Conservation (phyloP, 495 filamentous ascomycete species). For the Penicillium bovifimosum region DNA sequence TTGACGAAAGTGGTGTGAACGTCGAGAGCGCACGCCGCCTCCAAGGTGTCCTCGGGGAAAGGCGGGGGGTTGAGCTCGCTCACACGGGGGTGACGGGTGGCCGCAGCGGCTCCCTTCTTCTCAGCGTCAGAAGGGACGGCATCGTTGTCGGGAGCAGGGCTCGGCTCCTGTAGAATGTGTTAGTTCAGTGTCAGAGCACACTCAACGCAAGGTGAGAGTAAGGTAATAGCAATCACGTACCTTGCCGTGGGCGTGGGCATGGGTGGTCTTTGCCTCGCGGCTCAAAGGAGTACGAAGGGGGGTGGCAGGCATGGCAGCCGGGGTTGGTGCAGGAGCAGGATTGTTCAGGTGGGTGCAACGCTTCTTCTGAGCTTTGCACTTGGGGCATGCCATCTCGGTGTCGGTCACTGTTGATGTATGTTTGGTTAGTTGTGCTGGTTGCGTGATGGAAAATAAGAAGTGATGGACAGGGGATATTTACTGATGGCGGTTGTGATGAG, state of each 20-base stretch:
- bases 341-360: conserved; percentile 11
- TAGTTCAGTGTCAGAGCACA: not conserved
- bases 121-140: not conserved
- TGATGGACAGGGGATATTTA: not conserved
- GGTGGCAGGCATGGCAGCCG: not conserved
- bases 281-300: not conserved
- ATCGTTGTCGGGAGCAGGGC: not conserved
- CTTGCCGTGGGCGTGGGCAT: not conserved
- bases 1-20: conserved; percentile 9
- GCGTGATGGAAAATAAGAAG: not conserved
- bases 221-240: not conserved
- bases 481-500: not conserved
- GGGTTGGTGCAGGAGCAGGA: not conserved
- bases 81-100: not conserved
- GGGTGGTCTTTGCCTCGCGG: too few relatives aligned
- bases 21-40: conserved; percentile 11
- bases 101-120: not conserved
- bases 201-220: too few relatives aligned
- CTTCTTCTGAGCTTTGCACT: conserved; percentile 20
- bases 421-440: not conserved
- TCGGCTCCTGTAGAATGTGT: not conserved
- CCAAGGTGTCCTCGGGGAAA: conserved; percentile 1
- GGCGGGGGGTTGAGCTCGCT: not conserved
- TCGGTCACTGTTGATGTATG: conserved; percentile 1
- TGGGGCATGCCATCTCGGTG: conserved; percentile 5